phyloP scores from a whole-genome alignment of 2,329 filamentous ascomycete genomes.

The Aspergillus flavus region DNA sequence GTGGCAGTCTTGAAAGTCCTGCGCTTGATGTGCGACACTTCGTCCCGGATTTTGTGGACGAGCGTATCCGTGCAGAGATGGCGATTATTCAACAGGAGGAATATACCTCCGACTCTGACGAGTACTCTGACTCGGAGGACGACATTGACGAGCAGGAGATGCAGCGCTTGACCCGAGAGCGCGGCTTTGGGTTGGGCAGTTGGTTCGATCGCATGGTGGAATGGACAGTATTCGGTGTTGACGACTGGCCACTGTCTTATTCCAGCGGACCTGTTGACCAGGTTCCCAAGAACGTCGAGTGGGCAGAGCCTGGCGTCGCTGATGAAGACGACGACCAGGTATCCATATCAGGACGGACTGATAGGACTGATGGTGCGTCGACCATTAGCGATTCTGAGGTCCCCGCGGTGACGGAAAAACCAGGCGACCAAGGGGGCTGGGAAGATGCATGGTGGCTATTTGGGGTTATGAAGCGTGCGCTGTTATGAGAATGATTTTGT shows the following conservation, averaged over 20 bases:
- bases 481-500: slow-evolving; percentile 25
- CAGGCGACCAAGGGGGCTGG: slow-evolving; percentile 53
- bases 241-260: slow-evolving; percentile 42
- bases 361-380: slow-evolving; percentile 26
- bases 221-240: slow-evolving; percentile 58
- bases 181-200: slow-evolving; percentile 58
- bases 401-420: slow-evolving; percentile 34
- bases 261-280: slow-evolving; percentile 5
- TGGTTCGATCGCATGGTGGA: slow-evolving; percentile 62
- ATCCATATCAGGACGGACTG: slow-evolving; percentile 19
- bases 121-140: slow-evolving; percentile 21
- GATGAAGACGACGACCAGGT: slow-evolving; percentile 8
- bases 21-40: slow-evolving; percentile 22
- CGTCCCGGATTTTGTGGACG: slow-evolving; percentile 55
- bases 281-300: background rate
- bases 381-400: slow-evolving; percentile 32
- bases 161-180: slow-evolving; percentile 52
- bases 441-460: slow-evolving; percentile 62
- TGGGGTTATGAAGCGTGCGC: slow-evolving; percentile 50
- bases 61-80: slow-evolving; percentile 44
- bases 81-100: slow-evolving; percentile 31
- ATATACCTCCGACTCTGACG: slow-evolving; percentile 19
- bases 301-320: background rate
- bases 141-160: slow-evolving; percentile 57
- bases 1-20: background rate